Evolutionary conservation across 192 early-diverging fungal genomes (phyloP).

Genomic region (Haplosporangium gracile): DNA sequence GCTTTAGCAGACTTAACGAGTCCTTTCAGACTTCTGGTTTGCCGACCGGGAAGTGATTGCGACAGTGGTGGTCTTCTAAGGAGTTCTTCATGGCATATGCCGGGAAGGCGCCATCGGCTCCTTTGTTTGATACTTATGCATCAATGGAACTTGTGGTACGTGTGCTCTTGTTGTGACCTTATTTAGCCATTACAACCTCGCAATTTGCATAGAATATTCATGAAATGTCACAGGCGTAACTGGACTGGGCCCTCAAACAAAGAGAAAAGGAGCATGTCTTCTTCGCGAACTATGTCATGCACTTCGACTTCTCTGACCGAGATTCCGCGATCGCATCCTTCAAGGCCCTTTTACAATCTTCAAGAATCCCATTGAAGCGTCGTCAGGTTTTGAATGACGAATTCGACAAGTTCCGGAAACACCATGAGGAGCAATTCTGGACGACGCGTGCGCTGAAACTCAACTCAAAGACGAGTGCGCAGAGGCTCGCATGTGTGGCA

Average conservation of each 20-base stretch:
- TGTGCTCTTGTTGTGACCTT: conserved; percentile 1
- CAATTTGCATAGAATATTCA: neutral
- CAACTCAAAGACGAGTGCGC: too few species aligned
- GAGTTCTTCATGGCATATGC: conserved; percentile 32
- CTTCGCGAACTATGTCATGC: conserved; percentile 7
- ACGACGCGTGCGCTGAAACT: too few species aligned
- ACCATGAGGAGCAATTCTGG: too few species aligned
- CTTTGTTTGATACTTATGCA: conserved; percentile 30
- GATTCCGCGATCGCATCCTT: neutral
- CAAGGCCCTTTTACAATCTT: conserved; percentile 1
- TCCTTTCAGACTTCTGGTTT: conserved; percentile 31
- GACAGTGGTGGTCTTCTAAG: conserved; percentile 35
- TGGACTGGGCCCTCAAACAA: conserved; percentile 4
- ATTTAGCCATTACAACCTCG: conserved; percentile 10
- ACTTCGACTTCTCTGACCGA: conserved; percentile 4
- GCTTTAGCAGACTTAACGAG: conserved; percentile 34
- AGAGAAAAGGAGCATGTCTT: conserved; percentile 8
- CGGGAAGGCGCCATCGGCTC: conserved; percentile 21
- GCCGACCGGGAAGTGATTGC: conserved; percentile 31
- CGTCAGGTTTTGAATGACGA: conserved; percentile 8
- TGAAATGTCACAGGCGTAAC: conserved; percentile 3
- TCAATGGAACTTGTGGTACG: conserved; percentile 14
- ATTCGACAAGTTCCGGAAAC: too few species aligned
- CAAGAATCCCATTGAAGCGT: conserved; percentile 10
- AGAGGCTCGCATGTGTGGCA: too few species aligned